Conservation (phyloP, 768 basidiomycete genomes). For the Hydnum rufescens region DNA sequence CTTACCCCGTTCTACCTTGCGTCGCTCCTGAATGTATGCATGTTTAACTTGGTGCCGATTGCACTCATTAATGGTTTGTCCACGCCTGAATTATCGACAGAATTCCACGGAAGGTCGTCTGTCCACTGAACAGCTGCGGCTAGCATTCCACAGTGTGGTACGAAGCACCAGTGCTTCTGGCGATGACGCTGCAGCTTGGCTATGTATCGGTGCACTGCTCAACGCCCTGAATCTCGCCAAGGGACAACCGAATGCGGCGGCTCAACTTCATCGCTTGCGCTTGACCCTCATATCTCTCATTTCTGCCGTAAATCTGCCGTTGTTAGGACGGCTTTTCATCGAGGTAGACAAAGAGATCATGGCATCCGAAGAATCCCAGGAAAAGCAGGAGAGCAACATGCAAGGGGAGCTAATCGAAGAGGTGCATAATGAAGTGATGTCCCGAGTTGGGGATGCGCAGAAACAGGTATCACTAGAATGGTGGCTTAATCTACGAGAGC, state of each 20-base stretch:
- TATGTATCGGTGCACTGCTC: conserved; percentile 41
- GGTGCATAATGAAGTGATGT: conserved; percentile 42
- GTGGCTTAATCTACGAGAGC: conserved; percentile 36
- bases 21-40: conserved; percentile 47
- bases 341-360: conserved; percentile 22
- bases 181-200: conserved; percentile 37
- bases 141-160: conserved; percentile 58
- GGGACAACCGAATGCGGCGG: conserved; percentile 9
- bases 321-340: conserved; percentile 37
- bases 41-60: not conserved
- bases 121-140: conserved; percentile 41
- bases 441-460: conserved; percentile 45
- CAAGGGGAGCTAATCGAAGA: conserved; percentile 31
- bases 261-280: conserved; percentile 28
- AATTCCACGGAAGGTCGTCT: conserved; percentile 44
- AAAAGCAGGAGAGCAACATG: conserved; percentile 15
- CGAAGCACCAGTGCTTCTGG: conserved; percentile 32
- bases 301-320: conserved; percentile 35
- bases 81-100: too few relatives aligned
- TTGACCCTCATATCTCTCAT: conserved; percentile 46
- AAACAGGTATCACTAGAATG: conserved; percentile 47
- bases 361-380: not conserved
- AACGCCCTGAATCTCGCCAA: conserved; percentile 22
- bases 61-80: not conserved
- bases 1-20: conserved; percentile 57